Base-by-base conservation (phyloP, 1,284 basidiomycete species). In the Cryptococcus sp. region DNA sequence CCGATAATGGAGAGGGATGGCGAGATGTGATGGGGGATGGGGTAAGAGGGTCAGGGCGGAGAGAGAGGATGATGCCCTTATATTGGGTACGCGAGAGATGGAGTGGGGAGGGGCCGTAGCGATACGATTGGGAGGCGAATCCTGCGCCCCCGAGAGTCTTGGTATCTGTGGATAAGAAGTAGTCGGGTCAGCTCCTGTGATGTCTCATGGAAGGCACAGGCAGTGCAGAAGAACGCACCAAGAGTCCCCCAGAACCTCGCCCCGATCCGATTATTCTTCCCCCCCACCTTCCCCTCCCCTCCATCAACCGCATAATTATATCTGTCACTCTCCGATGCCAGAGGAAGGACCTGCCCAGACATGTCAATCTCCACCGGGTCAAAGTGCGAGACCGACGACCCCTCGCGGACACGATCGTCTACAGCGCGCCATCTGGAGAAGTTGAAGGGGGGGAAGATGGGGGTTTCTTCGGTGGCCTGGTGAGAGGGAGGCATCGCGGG, bases 61-160 rank as follows among this genome's bases (percentile, higher is more conserved):
- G 50, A 21, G 58, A 47, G 28, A 77, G 45, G 9, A 38, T 20
- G 21, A 75, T 61, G 2, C 72, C 72, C 7, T 56, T 24, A 58
- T 67, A 76, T 21, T 47, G 36, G 18, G 49, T 15, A 8, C 57
- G 60, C 18, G 71, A 62, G 13, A 73, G 64, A 28, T 52, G 51
- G 20, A 74, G 65, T 2, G 70, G 69, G 13, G 49, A 43, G 9
- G 70, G 60, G 38, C 59, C 61, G 53, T 78, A 78, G 7, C 67
- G 59, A 48, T 77, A 73, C 0, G 72, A 66, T 58, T 80, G 80
- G 5, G 80, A 81, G 0, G 80, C 80, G 57, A 82, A 82, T 0
- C 80, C 80, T 9, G 80, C 80, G 7, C 79, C 80, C 7, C 80
- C 80, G 21, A 82, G 76, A 0, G 80, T 79, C 16, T 71, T 69